A percentile compares a stretch with the other conserved stretches of the same genome.
phyloP scores from a whole-genome alignment of 306 rosid species.

The Rosa persica region DNA sequence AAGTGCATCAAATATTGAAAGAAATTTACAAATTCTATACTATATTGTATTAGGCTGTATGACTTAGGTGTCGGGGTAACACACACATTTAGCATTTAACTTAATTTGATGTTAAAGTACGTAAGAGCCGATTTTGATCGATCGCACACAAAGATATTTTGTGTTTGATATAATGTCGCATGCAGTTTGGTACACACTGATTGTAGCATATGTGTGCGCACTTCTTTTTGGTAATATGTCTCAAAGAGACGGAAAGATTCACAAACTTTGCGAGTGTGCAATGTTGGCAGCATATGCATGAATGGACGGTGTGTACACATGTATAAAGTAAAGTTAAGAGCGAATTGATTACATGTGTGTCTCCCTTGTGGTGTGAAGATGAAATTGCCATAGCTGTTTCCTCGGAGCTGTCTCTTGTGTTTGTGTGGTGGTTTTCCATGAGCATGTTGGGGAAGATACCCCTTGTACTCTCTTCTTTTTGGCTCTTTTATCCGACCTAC shows the following conservation, averaged over 20 bases:
- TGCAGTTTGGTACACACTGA: too few relatives aligned
- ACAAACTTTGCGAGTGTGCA: background rate
- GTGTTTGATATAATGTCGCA: background rate
- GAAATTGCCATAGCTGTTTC: background rate
- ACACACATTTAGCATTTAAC: too few relatives aligned
- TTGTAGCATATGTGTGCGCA: background rate
- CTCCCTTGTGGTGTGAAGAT: background rate
- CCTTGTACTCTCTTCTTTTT: background rate
- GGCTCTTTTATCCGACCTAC: background rate
- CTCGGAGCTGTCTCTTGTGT: background rate
- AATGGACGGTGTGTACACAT: background rate
- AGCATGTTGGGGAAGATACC: background rate
- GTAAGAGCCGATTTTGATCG: background rate
- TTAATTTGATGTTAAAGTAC: background rate
- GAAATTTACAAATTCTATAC: rapidly evolving
- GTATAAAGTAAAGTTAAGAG: background rate
- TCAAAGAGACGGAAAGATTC: too few relatives aligned
- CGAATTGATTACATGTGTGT: background rate
- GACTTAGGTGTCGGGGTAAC: background rate
- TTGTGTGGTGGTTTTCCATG: background rate
- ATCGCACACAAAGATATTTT: background rate
- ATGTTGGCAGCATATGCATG: background rate
- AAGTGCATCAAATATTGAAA: background rate
- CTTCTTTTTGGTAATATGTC: too few relatives aligned
- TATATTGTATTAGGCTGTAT: background rate